Percentiles rank a stretch among this genome's conserved stretches.
These are phyloP conservation scores for Ophiostoma ips DNA, from an alignment of 2,329 filamentous ascomycete species.

Conservation along the genomic window DNA sequence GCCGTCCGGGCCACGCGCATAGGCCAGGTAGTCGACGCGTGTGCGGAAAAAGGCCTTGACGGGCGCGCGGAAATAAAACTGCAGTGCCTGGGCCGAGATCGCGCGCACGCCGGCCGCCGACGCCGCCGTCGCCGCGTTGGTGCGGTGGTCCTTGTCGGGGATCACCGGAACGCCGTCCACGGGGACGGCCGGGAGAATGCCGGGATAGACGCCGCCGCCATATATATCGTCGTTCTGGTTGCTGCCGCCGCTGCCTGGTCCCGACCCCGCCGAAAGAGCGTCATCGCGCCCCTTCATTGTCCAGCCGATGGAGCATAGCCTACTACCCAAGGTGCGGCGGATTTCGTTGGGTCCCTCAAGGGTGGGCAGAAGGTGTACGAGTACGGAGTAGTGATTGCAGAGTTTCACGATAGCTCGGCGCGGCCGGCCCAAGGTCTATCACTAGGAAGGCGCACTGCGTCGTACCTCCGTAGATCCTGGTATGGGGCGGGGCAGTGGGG, in stretches of 20 bases:
- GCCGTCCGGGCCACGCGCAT: constrained; percentile 32
- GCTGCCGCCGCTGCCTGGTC: not conserved
- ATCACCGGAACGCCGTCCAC: constrained; percentile 18
- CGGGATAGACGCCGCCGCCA: constrained; percentile 13
- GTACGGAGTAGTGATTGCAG: not conserved
- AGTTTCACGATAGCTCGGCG: not conserved
- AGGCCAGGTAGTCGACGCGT: constrained; percentile 66
- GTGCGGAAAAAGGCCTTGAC: constrained; percentile 89
- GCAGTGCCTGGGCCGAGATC: constrained; percentile 66
- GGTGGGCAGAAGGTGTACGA: not conserved
- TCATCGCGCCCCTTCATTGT: constrained; percentile 13
- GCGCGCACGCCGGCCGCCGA: constrained; percentile 76
- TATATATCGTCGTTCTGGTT: constrained; percentile 1
- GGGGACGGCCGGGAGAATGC: constrained; percentile 32
- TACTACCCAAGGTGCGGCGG: not conserved
- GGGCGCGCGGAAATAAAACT: constrained; percentile 84
- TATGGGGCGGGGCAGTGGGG: too few species aligned
- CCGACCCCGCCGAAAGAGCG: constrained; percentile 6
- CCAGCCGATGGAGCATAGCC: constrained; percentile 8
- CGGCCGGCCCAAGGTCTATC: too few species aligned
- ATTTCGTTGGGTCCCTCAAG: not conserved
- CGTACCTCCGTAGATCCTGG: too few species aligned
- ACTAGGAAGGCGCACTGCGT: too few species aligned
- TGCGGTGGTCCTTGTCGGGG: constrained; percentile 34
- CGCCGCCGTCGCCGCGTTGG: constrained; percentile 52